These are phyloP conservation scores for Buxus sempervirens DNA, from an alignment of 164 flowering plant genomes.

Conservation along the genomic window DNA sequence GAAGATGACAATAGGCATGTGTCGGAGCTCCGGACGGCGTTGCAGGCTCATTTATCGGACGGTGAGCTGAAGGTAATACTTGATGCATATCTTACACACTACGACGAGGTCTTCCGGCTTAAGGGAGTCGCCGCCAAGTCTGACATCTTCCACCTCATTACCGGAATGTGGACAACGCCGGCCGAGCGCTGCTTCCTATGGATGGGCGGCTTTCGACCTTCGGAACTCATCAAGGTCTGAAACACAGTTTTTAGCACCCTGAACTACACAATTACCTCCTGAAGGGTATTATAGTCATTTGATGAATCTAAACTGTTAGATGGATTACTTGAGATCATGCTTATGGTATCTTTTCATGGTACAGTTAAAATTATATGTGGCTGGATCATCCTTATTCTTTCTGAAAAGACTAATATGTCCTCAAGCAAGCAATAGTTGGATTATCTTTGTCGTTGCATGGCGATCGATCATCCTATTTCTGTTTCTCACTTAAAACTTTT, in stretches of 20 bases:
- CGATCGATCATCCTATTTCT: not conserved
- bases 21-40: constrained; percentile 68
- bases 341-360: not conserved
- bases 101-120: constrained; percentile 80
- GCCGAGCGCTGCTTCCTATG: constrained; percentile 98
- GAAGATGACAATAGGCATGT: constrained; percentile 82
- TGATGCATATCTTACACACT: constrained; percentile 70
- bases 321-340: not conserved
- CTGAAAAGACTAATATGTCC: not conserved
- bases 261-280: not conserved
- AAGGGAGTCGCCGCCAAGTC: constrained; percentile 76
- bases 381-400: not conserved
- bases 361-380: not conserved
- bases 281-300: not conserved
- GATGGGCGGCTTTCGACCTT: constrained; percentile 99
- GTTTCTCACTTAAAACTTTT: not conserved
- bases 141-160: constrained; percentile 83
- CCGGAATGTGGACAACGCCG: constrained; percentile 92
- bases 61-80: constrained; percentile 59
- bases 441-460: not conserved
- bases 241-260: not conserved
- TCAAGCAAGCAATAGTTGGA: not conserved
- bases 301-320: not conserved
- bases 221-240: constrained; percentile 87
- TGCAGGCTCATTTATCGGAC: constrained; percentile 73